Evolutionary conservation across 2,329 filamentous ascomycete species (phyloP).

Genomic region (Fonsecaea erecta): DNA sequence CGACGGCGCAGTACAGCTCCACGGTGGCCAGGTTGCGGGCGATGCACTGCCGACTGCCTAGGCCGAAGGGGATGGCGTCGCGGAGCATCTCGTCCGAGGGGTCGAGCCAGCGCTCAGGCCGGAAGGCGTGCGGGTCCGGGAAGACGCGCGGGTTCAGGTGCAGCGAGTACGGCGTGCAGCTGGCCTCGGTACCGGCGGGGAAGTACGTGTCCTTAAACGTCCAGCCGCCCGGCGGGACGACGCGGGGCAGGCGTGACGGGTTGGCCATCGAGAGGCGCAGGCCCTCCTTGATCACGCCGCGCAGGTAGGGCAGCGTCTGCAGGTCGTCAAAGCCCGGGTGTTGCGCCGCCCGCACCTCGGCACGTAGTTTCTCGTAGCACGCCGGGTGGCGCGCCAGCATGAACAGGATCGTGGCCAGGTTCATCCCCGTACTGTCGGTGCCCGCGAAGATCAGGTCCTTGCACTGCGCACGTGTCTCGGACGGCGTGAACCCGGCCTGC

Average conservation of each 20-base stretch:
- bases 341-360: slow-evolving; percentile 28
- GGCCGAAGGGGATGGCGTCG: slow-evolving; percentile 56
- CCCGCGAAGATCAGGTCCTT: slow-evolving; percentile 54
- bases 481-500: slow-evolving; percentile 32
- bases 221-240: slow-evolving; percentile 50
- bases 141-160: slow-evolving; percentile 54
- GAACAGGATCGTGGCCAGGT: slow-evolving; percentile 55
- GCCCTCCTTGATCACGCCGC: slow-evolving; percentile 56
- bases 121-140: slow-evolving; percentile 49
- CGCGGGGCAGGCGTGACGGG: slow-evolving; percentile 55
- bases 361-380: slow-evolving; percentile 39
- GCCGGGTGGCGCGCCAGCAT: slow-evolving; percentile 51
- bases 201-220: slow-evolving; percentile 46
- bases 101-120: slow-evolving; percentile 56
- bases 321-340: slow-evolving; percentile 39
- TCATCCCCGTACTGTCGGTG: slow-evolving; percentile 60
- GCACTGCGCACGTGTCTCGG: slow-evolving; percentile 37
- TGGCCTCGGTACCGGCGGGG: slow-evolving; percentile 53
- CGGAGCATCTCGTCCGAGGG: slow-evolving; percentile 48
- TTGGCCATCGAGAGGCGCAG: slow-evolving; percentile 59
- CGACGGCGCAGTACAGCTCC: slow-evolving; percentile 51
- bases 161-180: slow-evolving; percentile 52
- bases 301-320: slow-evolving; percentile 52
- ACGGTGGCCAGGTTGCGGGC: slow-evolving; percentile 54
- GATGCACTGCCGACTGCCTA: slow-evolving; percentile 56